Percentiles rank a stretch among this genome's conserved stretches.
phyloP scores from a whole-genome alignment of 2,329 filamentous ascomycete genomes.

The Raffaelea arxii region DNA sequence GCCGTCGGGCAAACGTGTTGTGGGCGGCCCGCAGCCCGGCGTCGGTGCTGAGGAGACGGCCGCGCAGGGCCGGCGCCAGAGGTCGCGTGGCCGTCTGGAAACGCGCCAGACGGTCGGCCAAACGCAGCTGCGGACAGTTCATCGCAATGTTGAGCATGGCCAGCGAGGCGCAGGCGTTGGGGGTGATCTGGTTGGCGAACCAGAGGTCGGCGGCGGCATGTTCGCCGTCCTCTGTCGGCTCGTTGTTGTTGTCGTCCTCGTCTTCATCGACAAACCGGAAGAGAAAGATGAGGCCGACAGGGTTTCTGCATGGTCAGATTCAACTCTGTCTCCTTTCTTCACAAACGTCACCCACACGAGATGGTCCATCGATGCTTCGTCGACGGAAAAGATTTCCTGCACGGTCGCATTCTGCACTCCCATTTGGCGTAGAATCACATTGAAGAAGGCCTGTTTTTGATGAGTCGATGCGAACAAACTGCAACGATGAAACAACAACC shows the following conservation, averaged over 20 bases:
- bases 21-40: constrained; percentile 71
- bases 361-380: constrained; percentile 51
- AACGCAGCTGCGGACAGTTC: constrained; percentile 57
- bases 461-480: too few relatives aligned
- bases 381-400: constrained; percentile 66
- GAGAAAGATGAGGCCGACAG: constrained; percentile 81
- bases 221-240: constrained; percentile 29
- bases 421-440: constrained; percentile 69
- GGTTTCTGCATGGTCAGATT: constrained; percentile 38
- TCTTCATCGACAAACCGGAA: constrained; percentile 58
- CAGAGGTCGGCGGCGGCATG: constrained; percentile 46
- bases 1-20: constrained; percentile 75
- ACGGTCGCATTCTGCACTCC: constrained; percentile 66
- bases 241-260: constrained; percentile 40
- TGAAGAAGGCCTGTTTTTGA: constrained; percentile 66
- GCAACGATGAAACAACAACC: constrained; percentile 16
- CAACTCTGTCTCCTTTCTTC: not conserved
- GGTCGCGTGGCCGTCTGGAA: constrained; percentile 66
- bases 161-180: constrained; percentile 85
- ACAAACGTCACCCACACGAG: constrained; percentile 42
- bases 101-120: constrained; percentile 58
- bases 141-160: constrained; percentile 90
- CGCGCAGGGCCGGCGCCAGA: constrained; percentile 64
- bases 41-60: constrained; percentile 65
- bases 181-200: constrained; percentile 63